These are phyloP conservation scores for Voacanga thouarsii DNA, from an alignment of 257 asterid genomes.

Conservation along the genomic window DNA sequence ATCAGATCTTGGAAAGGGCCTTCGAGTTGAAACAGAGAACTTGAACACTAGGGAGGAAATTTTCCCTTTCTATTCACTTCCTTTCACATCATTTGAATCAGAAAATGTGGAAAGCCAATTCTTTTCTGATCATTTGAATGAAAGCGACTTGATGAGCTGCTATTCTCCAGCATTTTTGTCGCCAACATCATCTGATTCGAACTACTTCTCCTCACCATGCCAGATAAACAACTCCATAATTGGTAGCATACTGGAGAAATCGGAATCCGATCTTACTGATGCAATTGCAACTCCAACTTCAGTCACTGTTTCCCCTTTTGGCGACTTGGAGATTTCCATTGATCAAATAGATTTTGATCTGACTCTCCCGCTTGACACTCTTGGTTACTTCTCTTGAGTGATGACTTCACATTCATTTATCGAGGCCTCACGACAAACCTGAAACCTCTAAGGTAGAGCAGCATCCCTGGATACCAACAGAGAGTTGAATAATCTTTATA, in stretches of 20 bases:
- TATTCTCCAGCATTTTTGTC: conserved; percentile 38
- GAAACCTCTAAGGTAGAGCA: background rate
- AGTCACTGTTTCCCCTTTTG: conserved; percentile 27
- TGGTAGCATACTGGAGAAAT: conserved; percentile 24
- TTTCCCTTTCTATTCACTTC: conserved; percentile 40
- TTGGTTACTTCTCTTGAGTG: conserved; percentile 25
- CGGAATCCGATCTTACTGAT: conserved; percentile 45
- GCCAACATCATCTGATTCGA: conserved; percentile 43
- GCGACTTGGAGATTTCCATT: conserved; percentile 34
- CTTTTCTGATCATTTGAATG: conserved; percentile 14
- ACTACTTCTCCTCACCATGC: conserved; percentile 37
- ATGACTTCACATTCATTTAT: background rate
- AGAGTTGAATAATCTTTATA: conserved; percentile 9
- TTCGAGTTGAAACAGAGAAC: conserved; percentile 30
- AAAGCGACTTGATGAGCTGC: conserved; percentile 10
- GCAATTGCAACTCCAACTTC: conserved; percentile 52
- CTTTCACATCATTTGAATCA: conserved; percentile 33
- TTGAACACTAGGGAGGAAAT: conserved; percentile 17
- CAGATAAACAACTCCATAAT: conserved; percentile 31
- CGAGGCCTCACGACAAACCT: background rate
- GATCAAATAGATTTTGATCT: conserved; percentile 39
- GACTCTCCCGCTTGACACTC: conserved; percentile 28
- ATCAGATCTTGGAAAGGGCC: conserved; percentile 14
- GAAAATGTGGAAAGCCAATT: conserved; percentile 29
- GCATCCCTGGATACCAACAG: background rate